These are phyloP conservation scores for Xylaria sp. DNA, from an alignment of 2,329 filamentous ascomycete species.

Conservation along the genomic window DNA sequence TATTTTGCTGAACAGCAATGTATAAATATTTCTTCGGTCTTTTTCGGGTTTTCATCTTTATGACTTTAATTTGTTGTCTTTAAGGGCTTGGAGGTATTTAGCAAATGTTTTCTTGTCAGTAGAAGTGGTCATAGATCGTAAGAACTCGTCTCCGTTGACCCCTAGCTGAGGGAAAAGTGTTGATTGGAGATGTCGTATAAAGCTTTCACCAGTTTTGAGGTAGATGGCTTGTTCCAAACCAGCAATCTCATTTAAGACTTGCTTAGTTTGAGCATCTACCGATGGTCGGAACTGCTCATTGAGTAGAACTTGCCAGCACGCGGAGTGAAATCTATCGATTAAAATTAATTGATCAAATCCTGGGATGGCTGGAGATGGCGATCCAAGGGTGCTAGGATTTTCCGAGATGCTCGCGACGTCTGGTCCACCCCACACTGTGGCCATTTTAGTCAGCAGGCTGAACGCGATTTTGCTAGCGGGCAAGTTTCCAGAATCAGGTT, in stretches of 20 bases:
- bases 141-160: conserved; percentile 69
- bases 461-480: conserved; percentile 78
- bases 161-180: conserved; percentile 74
- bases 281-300: conserved; percentile 82
- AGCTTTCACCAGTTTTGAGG: conserved; percentile 85
- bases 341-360: conserved; percentile 89
- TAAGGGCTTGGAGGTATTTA: conserved; percentile 71
- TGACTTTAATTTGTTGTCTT: conserved; percentile 52
- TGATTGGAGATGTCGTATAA: conserved; percentile 75
- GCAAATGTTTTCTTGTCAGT: conserved; percentile 71
- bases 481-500: conserved; percentile 67
- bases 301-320: conserved; percentile 89
- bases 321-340: conserved; percentile 85
- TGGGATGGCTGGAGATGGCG: conserved; percentile 72
- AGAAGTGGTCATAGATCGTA: conserved; percentile 67
- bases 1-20: conserved; percentile 2
- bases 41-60: conserved; percentile 1
- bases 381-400: conserved; percentile 61
- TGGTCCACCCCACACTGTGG: conserved; percentile 87
- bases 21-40: not conserved
- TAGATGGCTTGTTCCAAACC: conserved; percentile 90
- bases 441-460: conserved; percentile 84
- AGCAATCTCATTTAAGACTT: conserved; percentile 89
- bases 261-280: conserved; percentile 85
- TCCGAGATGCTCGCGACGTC: conserved; percentile 71